Evolutionary conservation across 2,329 filamentous ascomycete species (phyloP).

Genomic region (Colletotrichum abscissum): DNA sequence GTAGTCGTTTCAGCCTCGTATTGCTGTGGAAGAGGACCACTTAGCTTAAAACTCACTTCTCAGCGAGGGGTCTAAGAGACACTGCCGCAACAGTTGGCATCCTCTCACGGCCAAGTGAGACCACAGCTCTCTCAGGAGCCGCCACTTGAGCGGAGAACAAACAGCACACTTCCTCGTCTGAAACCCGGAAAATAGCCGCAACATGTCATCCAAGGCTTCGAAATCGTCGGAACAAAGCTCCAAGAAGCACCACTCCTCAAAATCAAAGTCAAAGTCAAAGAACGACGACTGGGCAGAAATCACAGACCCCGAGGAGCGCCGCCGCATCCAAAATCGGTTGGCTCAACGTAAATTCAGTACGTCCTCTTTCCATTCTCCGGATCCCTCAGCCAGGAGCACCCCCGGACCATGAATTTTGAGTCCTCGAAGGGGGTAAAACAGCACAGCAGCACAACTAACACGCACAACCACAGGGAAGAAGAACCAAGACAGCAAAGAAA

Average conservation of each 20-base stretch:
- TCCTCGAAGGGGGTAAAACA: neutral
- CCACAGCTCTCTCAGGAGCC: neutral
- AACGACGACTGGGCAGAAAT: conserved; percentile 77
- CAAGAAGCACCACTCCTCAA: conserved; percentile 45
- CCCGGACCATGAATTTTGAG: no score
- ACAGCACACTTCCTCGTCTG: neutral
- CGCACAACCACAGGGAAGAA: conserved; percentile 69
- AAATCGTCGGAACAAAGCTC: conserved; percentile 40
- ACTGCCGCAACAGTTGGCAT: neutral
- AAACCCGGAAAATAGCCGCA: conserved; percentile 37
- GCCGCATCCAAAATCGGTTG: conserved; percentile 81
- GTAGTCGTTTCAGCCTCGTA: neutral
- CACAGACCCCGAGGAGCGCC: conserved; percentile 75
- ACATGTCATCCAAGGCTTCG: conserved; percentile 46
- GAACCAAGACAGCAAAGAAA: conserved; percentile 74
- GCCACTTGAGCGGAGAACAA: neutral
- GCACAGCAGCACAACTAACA: neutral
- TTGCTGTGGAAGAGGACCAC: neutral
- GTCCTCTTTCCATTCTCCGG: conserved; percentile 43
- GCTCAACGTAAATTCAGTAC: conserved; percentile 82
- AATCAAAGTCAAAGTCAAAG: conserved; percentile 55
- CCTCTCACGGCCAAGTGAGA: neutral
- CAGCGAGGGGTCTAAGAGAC: neutral
- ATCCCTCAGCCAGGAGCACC: no score
- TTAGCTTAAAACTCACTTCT: neutral